These are phyloP conservation scores for Trichosporon sp. DNA, from an alignment of 1,284 basidiomycete species.

Conservation along the genomic window DNA sequence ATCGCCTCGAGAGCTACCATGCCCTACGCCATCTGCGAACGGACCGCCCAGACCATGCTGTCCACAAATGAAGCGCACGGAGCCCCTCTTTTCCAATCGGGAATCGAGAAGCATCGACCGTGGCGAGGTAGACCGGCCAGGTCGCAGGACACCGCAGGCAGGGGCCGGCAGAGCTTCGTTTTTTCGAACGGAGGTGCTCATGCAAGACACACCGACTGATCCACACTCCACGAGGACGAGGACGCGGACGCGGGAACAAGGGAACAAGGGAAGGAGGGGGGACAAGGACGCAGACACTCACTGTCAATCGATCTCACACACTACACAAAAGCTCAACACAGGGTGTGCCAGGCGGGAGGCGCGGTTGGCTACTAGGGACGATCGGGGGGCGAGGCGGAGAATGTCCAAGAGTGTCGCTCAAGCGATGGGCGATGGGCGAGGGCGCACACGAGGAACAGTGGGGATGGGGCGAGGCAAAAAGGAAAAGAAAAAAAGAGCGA, in stretches of 20 bases:
- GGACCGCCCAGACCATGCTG: neutral
- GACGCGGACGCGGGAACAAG: neutral
- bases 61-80: neutral
- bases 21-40: neutral
- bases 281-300: neutral
- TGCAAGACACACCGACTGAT: neutral
- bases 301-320: neutral
- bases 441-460: neutral
- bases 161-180: neutral
- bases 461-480: neutral
- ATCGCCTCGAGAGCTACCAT: neutral
- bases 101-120: neutral
- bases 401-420: neutral
- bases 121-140: neutral
- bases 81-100: neutral
- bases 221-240: neutral
- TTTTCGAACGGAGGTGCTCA: neutral
- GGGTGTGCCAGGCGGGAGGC: neutral
- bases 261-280: neutral
- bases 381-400: neutral
- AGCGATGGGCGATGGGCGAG: neutral
- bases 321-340: neutral
- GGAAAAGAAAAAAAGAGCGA: neutral
- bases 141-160: neutral
- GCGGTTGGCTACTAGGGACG: neutral